Base-by-base conservation (phyloP, 768 basidiomycete species). In the Rhizopogon vinicolor region DNA sequence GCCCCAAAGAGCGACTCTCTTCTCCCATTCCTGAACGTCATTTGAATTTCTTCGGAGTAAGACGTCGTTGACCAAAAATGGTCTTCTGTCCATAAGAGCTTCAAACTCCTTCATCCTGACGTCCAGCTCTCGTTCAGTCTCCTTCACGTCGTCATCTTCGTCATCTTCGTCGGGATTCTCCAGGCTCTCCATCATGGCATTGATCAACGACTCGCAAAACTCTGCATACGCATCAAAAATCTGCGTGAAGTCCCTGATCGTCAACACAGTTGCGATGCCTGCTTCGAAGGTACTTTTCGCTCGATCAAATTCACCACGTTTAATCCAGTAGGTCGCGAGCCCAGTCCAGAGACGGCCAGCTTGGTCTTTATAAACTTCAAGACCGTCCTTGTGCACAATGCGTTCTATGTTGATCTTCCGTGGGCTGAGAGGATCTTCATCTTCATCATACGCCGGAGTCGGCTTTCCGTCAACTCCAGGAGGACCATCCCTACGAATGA, bases 11-110 rank as follows among this genome's bases (percentile, higher is more conserved):
- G 94, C 95, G 18, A 98, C 83, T 37, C 96, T 78, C 72, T 99
- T 99, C 75, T 98, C 97, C 97, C 97, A 99, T 68, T 99, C 97
- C 61, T 97, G 93, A 2, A 98, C 97, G 63, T 99, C 97, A 62
- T 98, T 91, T 5, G 93, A 91, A 76, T 99, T 99, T 63, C 97
- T 77, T 58, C 97, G 76, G 37, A 98, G 70, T 14, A 98, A 74
- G 12, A 98, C 97, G 63, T 98, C 95, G 63, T 99, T 99, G 44
- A 97, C 86, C 58, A 99, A 76, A 79, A 99, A 98, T 2, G 93
- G 96, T 66, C 97, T 73, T 48, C 95, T 80, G 68, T 99, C 97
- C 79, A 96, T 96, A 61, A 99, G 70, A 41, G 86, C 89, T 70
- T 98, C 96, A 63, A 98, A 94, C 57, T 87, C 87, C 66, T 87